These are phyloP conservation scores for Teunomyces gatunensis DNA, from an alignment of 805 yeast genomes.

Conservation along the genomic window DNA sequence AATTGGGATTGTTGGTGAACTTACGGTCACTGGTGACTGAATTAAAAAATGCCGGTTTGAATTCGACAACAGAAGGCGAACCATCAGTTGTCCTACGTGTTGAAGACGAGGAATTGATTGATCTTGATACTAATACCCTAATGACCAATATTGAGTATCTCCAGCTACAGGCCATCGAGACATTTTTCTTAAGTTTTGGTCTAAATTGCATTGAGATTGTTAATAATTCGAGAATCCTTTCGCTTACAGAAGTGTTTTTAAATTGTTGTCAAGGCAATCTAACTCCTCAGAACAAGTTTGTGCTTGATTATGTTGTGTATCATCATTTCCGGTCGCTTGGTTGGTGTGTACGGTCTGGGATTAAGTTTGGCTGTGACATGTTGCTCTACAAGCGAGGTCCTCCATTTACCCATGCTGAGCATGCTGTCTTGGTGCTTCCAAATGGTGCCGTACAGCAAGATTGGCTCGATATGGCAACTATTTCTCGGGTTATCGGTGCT, in stretches of 20 bases:
- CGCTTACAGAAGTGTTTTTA: slow-evolving; percentile 23
- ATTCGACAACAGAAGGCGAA: slow-evolving; percentile 4
- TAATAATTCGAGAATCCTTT: slow-evolving; percentile 8
- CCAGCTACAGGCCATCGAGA: slow-evolving; percentile 76
- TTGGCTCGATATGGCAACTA: slow-evolving; percentile 58
- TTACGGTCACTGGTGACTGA: slow-evolving; percentile 16
- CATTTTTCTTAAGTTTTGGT: slow-evolving; percentile 62
- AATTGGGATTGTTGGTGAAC: slow-evolving; percentile 15
- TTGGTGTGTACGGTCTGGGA: slow-evolving; percentile 92
- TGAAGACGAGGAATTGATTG: slow-evolving; percentile 17
- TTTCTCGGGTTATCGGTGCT: slow-evolving; percentile 79
- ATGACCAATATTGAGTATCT: slow-evolving; percentile 41
- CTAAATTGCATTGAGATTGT: slow-evolving; percentile 47
- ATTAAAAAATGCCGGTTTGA: slow-evolving; percentile 13
- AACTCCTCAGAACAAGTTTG: slow-evolving; percentile 25
- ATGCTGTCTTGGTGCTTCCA: slow-evolving; percentile 57
- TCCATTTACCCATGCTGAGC: slow-evolving; percentile 93
- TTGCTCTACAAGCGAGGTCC: slow-evolving; percentile 88
- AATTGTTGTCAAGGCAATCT: slow-evolving; percentile 16
- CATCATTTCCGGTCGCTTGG: slow-evolving; percentile 86
- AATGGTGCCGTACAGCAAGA: slow-evolving; percentile 39
- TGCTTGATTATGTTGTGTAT: slow-evolving; percentile 66
- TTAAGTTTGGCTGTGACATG: slow-evolving; percentile 88
- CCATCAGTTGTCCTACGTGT: slow-evolving; percentile 4
- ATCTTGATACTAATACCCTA: slow-evolving; percentile 14